Evolutionary conservation across 1,139 yeast genomes (phyloP), one percentile per base, ranked within the genome.

Genomic region (Pichia sp.): DNA sequence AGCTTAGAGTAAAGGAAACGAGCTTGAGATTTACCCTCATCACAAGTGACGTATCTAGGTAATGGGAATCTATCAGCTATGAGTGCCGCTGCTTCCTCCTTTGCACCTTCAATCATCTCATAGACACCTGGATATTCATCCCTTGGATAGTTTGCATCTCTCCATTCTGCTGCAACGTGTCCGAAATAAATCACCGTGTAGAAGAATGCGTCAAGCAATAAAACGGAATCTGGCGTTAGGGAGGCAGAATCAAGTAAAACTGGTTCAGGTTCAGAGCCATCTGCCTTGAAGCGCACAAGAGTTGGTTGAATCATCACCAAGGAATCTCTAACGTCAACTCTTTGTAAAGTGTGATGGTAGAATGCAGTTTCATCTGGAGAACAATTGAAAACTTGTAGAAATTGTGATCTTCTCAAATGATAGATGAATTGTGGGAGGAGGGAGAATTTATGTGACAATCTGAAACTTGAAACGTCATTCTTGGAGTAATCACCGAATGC

Each of bases 281-380:
- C 84, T 61, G 88, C 78, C 39, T 84, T 74, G 64, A 83, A 88
- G 30, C 94, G 77, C 5, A 94, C 84, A 58, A 88, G 72, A 0
- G 97, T 86, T 41, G 97, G 97, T 64, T 88, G 97, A 51, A 88
- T 88, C 96, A 88, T 88, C 47, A 87, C 83, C 56, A 88, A 69
- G n/a, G 97, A 84, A 62, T 88, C 91, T 46, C 82, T 80, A 37
- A 91, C 81, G 58, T 91, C 96, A 59, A 91, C 96, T 47, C 88
- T 78, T 54, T 86, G 74, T 57, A 91, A 74, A 27, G 87, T 85
- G 60, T 91, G 97, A 59, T 96, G 79, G 65, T 88, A 88, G 61
- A 87, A 91, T 26, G 97, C 96, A 36, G 98, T 88, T 68, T 91
- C 98, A 67, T 91, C 98, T 1, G 98, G 98, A 15, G 97, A 88